Conservation (phyloP, 2,329 filamentous ascomycete species). For the Colletotrichum noveboracense region DNA sequence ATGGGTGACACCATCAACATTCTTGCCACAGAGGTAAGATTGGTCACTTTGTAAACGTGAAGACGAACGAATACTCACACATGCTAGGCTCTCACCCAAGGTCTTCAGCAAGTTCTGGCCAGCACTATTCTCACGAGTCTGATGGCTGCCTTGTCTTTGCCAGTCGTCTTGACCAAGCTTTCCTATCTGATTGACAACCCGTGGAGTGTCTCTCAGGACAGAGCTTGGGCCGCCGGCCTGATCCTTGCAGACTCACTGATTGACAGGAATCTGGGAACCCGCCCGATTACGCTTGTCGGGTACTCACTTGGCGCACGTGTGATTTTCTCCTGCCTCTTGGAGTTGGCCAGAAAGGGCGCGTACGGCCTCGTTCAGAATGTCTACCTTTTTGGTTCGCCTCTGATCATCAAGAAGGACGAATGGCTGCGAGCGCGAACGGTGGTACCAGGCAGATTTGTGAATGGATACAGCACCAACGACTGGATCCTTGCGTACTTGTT, state of each 20-base stretch:
- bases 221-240: slow-evolving; percentile 85
- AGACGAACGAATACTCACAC: slow-evolving; percentile 28
- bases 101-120: slow-evolving; percentile 91
- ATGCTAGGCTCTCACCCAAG: slow-evolving; percentile 87
- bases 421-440: slow-evolving; percentile 82
- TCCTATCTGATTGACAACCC: slow-evolving; percentile 98
- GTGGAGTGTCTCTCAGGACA: slow-evolving; percentile 94
- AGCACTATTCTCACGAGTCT: slow-evolving; percentile 86
- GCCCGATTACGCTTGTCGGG: slow-evolving; percentile 91
- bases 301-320: slow-evolving; percentile 93
- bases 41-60: slow-evolving; percentile 15
- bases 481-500: slow-evolving; percentile 98
- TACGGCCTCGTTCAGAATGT: slow-evolving; percentile 92
- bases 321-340: slow-evolving; percentile 89
- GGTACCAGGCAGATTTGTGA: slow-evolving; percentile 91
- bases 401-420: slow-evolving; percentile 92
- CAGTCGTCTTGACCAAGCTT: slow-evolving; percentile 89
- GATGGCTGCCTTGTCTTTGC: slow-evolving; percentile 93
- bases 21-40: slow-evolving; percentile 88
- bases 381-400: slow-evolving; percentile 90
- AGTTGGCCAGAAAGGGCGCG: slow-evolving; percentile 83
- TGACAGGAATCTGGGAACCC: slow-evolving; percentile 86
- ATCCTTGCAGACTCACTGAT: slow-evolving; percentile 95
- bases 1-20: slow-evolving; percentile 99
- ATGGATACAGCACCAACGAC: slow-evolving; percentile 92